A percentile compares a stretch with the other conserved stretches of the same genome.
phyloP scores from a whole-genome alignment of 83 land plant genomes.

The Picea mariana region DNA sequence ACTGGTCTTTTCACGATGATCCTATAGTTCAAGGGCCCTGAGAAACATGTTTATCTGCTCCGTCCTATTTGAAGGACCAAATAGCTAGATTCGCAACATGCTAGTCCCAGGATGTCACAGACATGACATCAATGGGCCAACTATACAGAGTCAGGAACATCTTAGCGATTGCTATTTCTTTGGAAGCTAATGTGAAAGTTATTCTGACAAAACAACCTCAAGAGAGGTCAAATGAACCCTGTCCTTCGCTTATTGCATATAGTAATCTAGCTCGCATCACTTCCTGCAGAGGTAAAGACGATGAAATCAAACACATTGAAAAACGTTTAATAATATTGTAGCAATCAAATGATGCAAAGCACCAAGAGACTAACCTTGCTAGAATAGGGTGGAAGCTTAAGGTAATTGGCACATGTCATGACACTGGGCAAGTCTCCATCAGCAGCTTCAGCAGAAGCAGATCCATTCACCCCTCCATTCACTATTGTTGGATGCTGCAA shows the following conservation, averaged over 20 bases:
- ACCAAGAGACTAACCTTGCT: conserved; percentile 52
- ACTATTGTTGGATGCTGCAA: conserved; percentile 72
- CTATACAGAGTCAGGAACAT: background rate
- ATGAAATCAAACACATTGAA: background rate
- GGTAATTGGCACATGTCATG: conserved; percentile 98
- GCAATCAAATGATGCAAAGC: conserved; percentile 29
- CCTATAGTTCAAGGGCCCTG: background rate
- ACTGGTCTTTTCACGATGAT: background rate
- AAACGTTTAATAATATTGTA: background rate
- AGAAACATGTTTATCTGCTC: background rate
- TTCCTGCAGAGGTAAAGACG: conserved; percentile 56
- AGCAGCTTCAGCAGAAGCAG: conserved; percentile 63
- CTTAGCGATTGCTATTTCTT: background rate
- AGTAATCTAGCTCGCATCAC: conserved; percentile 81
- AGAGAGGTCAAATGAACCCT: conserved; percentile 95
- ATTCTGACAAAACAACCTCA: conserved; percentile 29
- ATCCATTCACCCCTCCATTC: conserved; percentile 48
- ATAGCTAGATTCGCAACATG: background rate
- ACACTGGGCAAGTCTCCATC: conserved; percentile 96
- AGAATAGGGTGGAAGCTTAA: conserved; percentile 96
- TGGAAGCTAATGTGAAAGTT: background rate
- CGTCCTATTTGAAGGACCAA: background rate
- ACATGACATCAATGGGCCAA: background rate
- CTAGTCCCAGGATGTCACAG: conserved; percentile 6
- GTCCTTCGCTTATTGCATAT: conserved; percentile 97